phyloP scores from a whole-genome alignment of 345 rosid species.

The Ceriops decandra region DNA sequence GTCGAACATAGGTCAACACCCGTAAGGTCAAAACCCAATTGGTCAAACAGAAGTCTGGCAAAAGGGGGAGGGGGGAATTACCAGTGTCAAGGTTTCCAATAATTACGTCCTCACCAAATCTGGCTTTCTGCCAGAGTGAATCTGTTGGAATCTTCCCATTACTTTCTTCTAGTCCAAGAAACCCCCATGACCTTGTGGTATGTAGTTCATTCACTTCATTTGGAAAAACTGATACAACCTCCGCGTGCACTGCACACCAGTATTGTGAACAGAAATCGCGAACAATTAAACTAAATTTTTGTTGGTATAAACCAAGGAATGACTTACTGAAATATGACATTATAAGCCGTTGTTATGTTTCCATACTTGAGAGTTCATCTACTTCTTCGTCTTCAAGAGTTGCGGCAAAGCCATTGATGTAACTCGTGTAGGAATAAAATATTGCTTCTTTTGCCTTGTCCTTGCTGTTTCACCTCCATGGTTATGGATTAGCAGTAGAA shows the following conservation, averaged over 20 bases:
- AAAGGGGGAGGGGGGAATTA: neutral
- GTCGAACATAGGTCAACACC: neutral
- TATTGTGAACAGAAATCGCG: neutral
- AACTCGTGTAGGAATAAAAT: slow-evolving; percentile 21
- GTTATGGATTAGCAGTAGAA: neutral
- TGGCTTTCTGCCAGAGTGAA: slow-evolving; percentile 16
- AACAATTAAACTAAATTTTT: neutral
- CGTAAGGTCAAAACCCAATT: neutral
- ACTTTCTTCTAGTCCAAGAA: slow-evolving; percentile 20
- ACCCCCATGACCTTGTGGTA: slow-evolving; percentile 30
- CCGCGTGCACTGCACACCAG: slow-evolving; percentile 10
- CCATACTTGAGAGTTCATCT: neutral
- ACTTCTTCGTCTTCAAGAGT: slow-evolving; percentile 22
- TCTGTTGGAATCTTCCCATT: slow-evolving; percentile 2
- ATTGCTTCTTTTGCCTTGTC: slow-evolving; percentile 18
- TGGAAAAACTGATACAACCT: slow-evolving; percentile 19
- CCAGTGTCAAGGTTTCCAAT: slow-evolving; percentile 26
- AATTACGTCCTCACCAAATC: slow-evolving; percentile 20
- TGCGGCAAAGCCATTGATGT: slow-evolving; percentile 31
- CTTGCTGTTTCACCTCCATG: neutral
- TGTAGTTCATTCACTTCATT: slow-evolving; percentile 15
- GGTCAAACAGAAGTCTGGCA: neutral
- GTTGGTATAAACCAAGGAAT: neutral
- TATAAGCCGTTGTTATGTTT: too few relatives aligned
- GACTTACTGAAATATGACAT: neutral